Conservation (phyloP, 345 rosid genomes). For the Salix caprea region DNA sequence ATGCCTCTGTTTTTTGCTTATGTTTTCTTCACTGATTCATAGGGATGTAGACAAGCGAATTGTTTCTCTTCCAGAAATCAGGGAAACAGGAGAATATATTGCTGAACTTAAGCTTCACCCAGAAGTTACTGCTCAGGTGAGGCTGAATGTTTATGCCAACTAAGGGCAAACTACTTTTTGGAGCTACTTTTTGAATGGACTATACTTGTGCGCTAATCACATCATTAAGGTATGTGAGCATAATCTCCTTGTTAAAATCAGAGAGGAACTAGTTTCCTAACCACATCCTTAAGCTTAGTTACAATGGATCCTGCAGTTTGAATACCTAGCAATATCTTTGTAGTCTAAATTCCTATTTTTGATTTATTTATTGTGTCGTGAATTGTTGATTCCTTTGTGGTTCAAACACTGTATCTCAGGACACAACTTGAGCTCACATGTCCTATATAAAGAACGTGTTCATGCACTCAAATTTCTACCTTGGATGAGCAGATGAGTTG, state of each 20-base stretch:
- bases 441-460: neutral
- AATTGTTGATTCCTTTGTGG: neutral
- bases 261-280: neutral
- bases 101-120: slow-evolving; percentile 96
- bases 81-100: slow-evolving; percentile 85
- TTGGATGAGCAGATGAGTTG: neutral
- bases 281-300: neutral
- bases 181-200: slow-evolving; percentile 7
- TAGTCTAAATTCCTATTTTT: neutral
- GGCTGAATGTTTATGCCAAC: slow-evolving; percentile 74
- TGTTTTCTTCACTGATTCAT: neutral
- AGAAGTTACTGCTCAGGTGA: slow-evolving; percentile 77
- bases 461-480: neutral
- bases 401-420: neutral
- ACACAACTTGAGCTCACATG: neutral
- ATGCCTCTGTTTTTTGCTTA: neutral
- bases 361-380: too few species aligned
- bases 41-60: slow-evolving; percentile 90
- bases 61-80: slow-evolving; percentile 74
- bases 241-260: slow-evolving; percentile 1
- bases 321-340: neutral
- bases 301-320: neutral
- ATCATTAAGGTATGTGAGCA: slow-evolving; percentile 25
- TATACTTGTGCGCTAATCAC: neutral
- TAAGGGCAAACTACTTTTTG: slow-evolving; percentile 26